Evolutionary conservation across 768 basidiomycete species (phyloP), one percentile per base, ranked within the genome.

Genomic region (Rhizopogon vulgaris): DNA sequence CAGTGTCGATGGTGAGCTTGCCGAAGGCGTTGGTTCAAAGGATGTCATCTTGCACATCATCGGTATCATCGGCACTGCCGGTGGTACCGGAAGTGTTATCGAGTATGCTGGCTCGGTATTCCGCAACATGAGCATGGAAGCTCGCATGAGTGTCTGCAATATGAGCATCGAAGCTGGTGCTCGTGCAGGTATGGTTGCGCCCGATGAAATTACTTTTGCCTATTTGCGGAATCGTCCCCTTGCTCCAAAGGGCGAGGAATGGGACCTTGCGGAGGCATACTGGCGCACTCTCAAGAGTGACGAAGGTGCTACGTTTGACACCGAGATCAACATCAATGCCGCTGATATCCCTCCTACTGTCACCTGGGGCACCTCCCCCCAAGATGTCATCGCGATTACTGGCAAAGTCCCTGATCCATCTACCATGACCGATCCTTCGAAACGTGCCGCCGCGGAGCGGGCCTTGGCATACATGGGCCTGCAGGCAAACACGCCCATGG

Each of bases 81-180:
- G 92, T 60, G 92, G 90, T 48, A 94, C 86, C 24, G 92, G 90
- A n/a, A 80, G 77, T 58, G 90, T 93, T 53, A 92, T 94, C 64
- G 92, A 94, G 69, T 94, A 88, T 63, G 83, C 89, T 52, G 92
- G 92, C n/a, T 87, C 85, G 7, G 86, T 90, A 49, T 88, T 92
- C 71, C 84, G 88, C 52, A 77, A 74, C 17, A 83, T 92, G 63
- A 85, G 84, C 62, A 91, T 94, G 88, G 92, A 94, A 67, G 90
- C 87, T 37, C 83, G 91, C 46, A 91, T 88, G 87, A 88, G 85
- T 61, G 84, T 84, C 56, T 93, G 91, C 72, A 94, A 94, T 71
- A 94, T 94, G 92, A 93, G 90, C 53, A 94, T 94, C 63, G 92
- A 94, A 68, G 92, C 85, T 51, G 92, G 92, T 61, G 92, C 92